Evolutionary conservation across 2,329 filamentous ascomycete species (phyloP), one percentile per base, ranked within the genome.

Genomic region (Stachybotrys echinatus): DNA sequence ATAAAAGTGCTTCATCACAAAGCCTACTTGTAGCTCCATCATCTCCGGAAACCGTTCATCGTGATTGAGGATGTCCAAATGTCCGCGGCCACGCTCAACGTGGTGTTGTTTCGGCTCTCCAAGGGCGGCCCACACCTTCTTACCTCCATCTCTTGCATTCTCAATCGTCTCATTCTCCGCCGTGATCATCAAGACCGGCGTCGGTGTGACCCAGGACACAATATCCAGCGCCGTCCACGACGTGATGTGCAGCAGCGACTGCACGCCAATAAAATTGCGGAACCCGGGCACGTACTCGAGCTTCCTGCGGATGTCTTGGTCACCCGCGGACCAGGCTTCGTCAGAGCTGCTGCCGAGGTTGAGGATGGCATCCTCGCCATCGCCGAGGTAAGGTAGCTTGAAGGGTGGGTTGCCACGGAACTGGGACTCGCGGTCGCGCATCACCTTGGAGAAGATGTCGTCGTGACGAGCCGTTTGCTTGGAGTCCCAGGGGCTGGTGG

Each of bases 361-460:
- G 31, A 37, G n/a, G 31, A 37, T 10, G n/a, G 31, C 10, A 10
- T 10, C 31, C 31, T 37, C 31, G 10, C 10, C n/a, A 10, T 37
- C 31, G 31, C 31, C 31, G 31, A 37, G 10, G n/a, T 10, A 37
- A 1, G 68, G 65, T 1, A 75, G 49, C 42, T 58, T 63, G 47
- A 68, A 61, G 0, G 72, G 63, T 31, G 55, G 49, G 51, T 74
- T 74, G 12, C 73, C 72, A 1, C 45, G 46, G 1, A 66, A 19
- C 46, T 66, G 69, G 1, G 68, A 70, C 52, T 68, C 64, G 4
- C 72, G 65, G 53, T 74, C 40, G 66, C 61, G 50, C n/a, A 48
- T 47, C 4, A 50, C 55, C 12, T 58, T 23, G 4, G 58, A 59
- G 21, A 49, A 54, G 17, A 64, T 46, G 7, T 57, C 54, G 17